phyloP scores from a whole-genome alignment of 176 grass and related monocot species.

The barley (Hordeum vulgare) region MorexV3_pseudomolecules_assembly NC_058519.1:626629573-626630072 shows the following conservation, averaged over 20 bases:
- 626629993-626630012: constrained; percentile 39
- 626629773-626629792: no score
- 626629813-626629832: no score
- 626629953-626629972: constrained; percentile 85
- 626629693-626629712: constrained; percentile 63
- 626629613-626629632: constrained; percentile 92
- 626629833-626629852: no score
- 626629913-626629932: constrained; percentile 83
- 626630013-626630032: constrained; percentile 69
- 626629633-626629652: constrained; percentile 86
- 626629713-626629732: constrained; percentile 87
- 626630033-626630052: constrained; percentile 91
- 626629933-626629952: constrained; percentile 66
- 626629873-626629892: no score
- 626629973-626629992: constrained; percentile 72
- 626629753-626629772: constrained; percentile 63
- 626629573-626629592: no score
- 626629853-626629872: no score
- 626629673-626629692: constrained; percentile 59
- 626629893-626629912: no score
- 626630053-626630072: background rate
- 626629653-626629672: constrained; percentile 60
- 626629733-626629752: constrained; percentile 88
- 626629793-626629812: no score
- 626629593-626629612: constrained; percentile 30